phyloP scores from a whole-genome alignment of 441 rosid species.

The Croton laevigatus region DNA sequence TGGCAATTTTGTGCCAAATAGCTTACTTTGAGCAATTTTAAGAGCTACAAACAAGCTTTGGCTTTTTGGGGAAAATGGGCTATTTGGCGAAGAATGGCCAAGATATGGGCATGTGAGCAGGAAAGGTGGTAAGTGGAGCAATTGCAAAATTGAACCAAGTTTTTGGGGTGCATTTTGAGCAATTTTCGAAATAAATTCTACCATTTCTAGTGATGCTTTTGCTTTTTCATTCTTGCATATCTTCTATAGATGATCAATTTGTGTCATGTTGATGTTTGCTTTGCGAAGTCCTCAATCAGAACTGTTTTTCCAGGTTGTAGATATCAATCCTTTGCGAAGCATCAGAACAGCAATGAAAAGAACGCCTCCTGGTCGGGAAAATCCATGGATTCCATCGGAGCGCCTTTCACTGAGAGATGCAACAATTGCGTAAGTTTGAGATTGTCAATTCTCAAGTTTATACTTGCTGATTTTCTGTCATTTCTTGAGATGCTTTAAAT shows the following conservation, averaged over 20 bases:
- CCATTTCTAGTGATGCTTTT: neutral
- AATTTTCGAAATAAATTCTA: neutral
- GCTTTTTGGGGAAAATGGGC: too few species aligned
- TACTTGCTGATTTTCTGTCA: neutral
- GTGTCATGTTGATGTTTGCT: conserved; percentile 26
- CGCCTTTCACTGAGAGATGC: conserved; percentile 62
- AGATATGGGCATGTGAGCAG: too few species aligned
- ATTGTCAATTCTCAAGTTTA: conserved; percentile 11
- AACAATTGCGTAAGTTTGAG: conserved; percentile 55
- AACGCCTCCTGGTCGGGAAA: conserved; percentile 66
- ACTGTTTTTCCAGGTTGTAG: conserved; percentile 49
- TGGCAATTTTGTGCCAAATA: too few species aligned
- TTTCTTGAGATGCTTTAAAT: neutral
- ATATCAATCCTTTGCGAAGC: conserved; percentile 65
- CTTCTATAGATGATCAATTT: neutral
- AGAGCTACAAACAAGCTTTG: too few species aligned
- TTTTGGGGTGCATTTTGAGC: too few species aligned
- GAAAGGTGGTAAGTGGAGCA: too few species aligned
- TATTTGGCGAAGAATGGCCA: too few species aligned
- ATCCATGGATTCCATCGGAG: conserved; percentile 77
- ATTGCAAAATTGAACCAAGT: too few species aligned
- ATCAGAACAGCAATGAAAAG: conserved; percentile 72
- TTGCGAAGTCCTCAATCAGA: conserved; percentile 11
- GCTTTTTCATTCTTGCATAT: neutral
- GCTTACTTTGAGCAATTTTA: too few species aligned